Base-by-base conservation (phyloP, 148 eudicot genomes). In the Bassia scoparia region DNA sequence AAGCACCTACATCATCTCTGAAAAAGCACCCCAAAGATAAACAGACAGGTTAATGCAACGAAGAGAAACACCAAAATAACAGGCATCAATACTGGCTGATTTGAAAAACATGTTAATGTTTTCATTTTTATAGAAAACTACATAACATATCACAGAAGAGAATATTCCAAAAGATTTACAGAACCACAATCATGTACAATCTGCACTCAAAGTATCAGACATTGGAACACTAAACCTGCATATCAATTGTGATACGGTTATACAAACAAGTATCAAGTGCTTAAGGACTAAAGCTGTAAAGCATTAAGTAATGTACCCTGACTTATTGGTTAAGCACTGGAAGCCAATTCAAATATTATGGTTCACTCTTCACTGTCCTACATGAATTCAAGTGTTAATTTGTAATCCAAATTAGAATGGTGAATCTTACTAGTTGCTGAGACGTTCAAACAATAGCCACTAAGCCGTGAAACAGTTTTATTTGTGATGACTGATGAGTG, bases 1-100 rank as follows among this genome's bases (percentile, higher is more conserved):
- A 70, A 3, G 76, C 81, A 70, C 79, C 84, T 66, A 92, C 74
- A 41, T 90, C 96, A 67, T 92, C 91, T 80, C 97, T 90, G 88
- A 43, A 68, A 77, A 80, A 65, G 20, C 60, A 70, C 56, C 61
- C 21, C 48, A 44, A 55, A 43, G 13, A 24, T 61, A 59, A 68
- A 41, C 63, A 74, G 18, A 46, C 16, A 46, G 30, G 26, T 49
- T 37, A 46, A 72, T 70, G 48, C 30, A 21, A 70, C 60, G 30
- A 26, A 44, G 44, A 62, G 55, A 66, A 61, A 17, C 16, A 63
- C 6, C 12, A 50, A 68, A 54, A 59, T 44, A n/a, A 66, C 49
- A 58, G 18, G 41, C 58, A 30, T 24, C 18, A 41, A 59, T 0
- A 13, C 17, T 3, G 34, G 35, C 62, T 59, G 34, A 26, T 29